These are phyloP conservation scores for Uncinocarpus reesii DNA, from an alignment of 2,329 filamentous ascomycete genomes.

Conservation along the genomic window DNA sequence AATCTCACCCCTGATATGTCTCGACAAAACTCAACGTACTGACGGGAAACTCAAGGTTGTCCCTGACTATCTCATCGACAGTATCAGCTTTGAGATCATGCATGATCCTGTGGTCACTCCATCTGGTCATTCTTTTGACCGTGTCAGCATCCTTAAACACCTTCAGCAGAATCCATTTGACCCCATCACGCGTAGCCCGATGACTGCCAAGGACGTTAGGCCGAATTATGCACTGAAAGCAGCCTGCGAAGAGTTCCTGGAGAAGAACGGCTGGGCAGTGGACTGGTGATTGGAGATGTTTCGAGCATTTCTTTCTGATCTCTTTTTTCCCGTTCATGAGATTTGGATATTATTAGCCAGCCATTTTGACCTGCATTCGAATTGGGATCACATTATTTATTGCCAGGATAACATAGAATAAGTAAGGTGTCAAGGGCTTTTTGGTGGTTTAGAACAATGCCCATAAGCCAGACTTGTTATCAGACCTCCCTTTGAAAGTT, in stretches of 20 bases:
- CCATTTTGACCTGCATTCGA: too few relatives aligned
- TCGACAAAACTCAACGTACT: not conserved
- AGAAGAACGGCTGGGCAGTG: slow-evolving; percentile 81
- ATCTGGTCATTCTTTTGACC: slow-evolving; percentile 83
- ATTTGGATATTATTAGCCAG: not conserved
- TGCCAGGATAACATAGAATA: too few relatives aligned
- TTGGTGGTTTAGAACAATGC: too few relatives aligned
- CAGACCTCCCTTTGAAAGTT: too few relatives aligned
- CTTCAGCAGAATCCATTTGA: slow-evolving; percentile 65
- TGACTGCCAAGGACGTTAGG: slow-evolving; percentile 59
- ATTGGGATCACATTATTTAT: too few relatives aligned
- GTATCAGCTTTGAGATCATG: slow-evolving; percentile 43
- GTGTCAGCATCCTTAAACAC: slow-evolving; percentile 75
- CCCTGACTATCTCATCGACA: slow-evolving; percentile 41
- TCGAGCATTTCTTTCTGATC: not conserved
- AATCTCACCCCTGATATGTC: not conserved
- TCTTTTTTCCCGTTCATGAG: not conserved
- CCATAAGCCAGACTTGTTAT: too few relatives aligned
- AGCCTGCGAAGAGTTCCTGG: slow-evolving; percentile 75
- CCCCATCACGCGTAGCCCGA: slow-evolving; percentile 69
- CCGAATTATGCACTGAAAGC: slow-evolving; percentile 73
- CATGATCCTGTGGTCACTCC: slow-evolving; percentile 48
- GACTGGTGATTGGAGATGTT: slow-evolving; percentile 57
- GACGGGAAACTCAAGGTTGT: slow-evolving; percentile 28
- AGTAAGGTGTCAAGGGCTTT: too few relatives aligned